Evolutionary conservation across 805 yeast species (phyloP), one percentile per base, ranked within the genome.

Genomic region (Kluyveromyces dobzhanskii): DNA sequence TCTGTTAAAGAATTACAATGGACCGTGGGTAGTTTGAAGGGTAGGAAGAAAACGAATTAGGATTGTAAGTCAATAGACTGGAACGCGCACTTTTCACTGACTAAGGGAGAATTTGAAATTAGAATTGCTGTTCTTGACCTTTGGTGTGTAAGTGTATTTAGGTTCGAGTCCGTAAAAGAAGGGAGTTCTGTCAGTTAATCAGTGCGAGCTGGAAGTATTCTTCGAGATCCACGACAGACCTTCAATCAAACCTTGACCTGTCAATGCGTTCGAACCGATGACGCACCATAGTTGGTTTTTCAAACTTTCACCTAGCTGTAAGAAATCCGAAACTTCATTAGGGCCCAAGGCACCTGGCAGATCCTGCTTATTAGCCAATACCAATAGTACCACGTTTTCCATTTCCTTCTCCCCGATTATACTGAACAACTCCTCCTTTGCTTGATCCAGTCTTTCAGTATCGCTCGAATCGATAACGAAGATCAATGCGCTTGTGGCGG

Each of bases 331-430:
- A 45, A 87, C 67, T 54, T 87, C 90, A 57, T 79, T 79, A 37
- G 94, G 90, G 53, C 75, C 80, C 65, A 80, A 65, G 34, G 90
- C 79, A 29, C 73, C 75, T 12, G 75, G 73, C 47, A 82, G 65
- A 64, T 85, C 95, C 62, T 85, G 94, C 59, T 85, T 85, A 64
- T 87, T 87, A 41, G 95, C 96, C 66, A 86, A 77, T 5, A 87
- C 90, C 46, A 86, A 70, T 55, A 87, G 63, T 44, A 84, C 70
- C 48, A 90, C 87, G 44, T 80, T 78, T 50, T 78, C 74, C 74
- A 86, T 80, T 58, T 86, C 94, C 45, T 85, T 78, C 61, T 87
- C 96, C 50, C 76, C 73, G 44, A 87, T 74, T 30, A 87, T 85
- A 51, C 86, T 73, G 61, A 71, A 75, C 50, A 88, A 67, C 58